Evolutionary conservation across 768 basidiomycete genomes (phyloP).

Genomic region (Phaffia tasmanica): DNA sequence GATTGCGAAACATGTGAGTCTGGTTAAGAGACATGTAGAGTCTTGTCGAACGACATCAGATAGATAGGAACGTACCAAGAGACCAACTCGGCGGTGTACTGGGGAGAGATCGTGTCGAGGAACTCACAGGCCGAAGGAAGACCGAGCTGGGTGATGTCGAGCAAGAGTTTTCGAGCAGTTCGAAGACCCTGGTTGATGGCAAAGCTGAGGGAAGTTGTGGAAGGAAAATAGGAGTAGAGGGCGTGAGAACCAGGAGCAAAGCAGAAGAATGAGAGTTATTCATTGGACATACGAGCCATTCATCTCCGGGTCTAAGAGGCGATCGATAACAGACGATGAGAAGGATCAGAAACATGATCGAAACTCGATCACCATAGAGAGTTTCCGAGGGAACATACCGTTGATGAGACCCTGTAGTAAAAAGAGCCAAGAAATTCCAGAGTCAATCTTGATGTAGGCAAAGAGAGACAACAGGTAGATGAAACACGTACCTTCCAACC

Average conservation of each 20-base stretch:
- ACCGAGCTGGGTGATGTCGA: conserved; percentile 81
- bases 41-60: not conserved
- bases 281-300: conserved; percentile 19
- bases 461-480: too few relatives aligned
- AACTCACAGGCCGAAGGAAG: conserved; percentile 96
- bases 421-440: too few relatives aligned
- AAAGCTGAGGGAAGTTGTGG: conserved; percentile 34
- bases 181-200: conserved; percentile 87
- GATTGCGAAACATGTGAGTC: not conserved
- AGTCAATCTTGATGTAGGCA: too few relatives aligned
- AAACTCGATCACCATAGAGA: not conserved
- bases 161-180: conserved; percentile 69
- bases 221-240: conserved; percentile 40
- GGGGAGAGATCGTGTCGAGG: conserved; percentile 52
- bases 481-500: conserved; percentile 71
- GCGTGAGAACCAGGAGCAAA: too few relatives aligned
- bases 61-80: conserved; percentile 45
- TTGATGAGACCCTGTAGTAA: conserved; percentile 60
- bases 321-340: not conserved
- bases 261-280: too few relatives aligned
- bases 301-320: conserved; percentile 20
- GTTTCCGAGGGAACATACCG: conserved; percentile 38
- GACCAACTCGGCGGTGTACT: conserved; percentile 87
- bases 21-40: too few relatives aligned
- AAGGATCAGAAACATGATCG: not conserved